Percentiles rank a stretch among this genome's conserved stretches.
Evolutionary conservation across 768 basidiomycete genomes (phyloP).

Genomic region (Hygrophorus pudorinus): DNA sequence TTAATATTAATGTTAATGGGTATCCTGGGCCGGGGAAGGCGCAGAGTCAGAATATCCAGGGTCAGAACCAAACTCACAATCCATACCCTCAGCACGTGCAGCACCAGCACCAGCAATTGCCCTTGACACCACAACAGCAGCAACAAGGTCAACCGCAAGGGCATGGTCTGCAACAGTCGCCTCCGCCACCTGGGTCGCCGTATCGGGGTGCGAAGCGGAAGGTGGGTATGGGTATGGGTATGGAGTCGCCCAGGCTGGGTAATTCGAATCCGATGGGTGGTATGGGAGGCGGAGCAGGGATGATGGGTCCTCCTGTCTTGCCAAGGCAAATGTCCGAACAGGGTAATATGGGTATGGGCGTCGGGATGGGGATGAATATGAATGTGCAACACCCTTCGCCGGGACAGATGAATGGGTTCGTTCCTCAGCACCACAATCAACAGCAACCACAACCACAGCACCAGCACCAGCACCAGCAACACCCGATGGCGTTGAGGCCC

Average conservation of each 20-base stretch:
- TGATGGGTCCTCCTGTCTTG: background rate
- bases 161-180: conserved; percentile 7
- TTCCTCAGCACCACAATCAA: background rate
- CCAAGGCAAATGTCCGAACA: background rate
- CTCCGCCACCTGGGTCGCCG: conserved; percentile 10
- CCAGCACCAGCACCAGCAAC: conserved; percentile 11
- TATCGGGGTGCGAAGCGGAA: conserved; percentile 6
- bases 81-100: background rate
- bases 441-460: conserved; percentile 8
- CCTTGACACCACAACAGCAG: background rate
- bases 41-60: background rate
- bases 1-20: background rate
- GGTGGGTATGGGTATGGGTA: conserved; percentile 2
- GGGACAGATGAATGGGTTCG: background rate
- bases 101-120: background rate
- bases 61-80: background rate
- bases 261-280: background rate
- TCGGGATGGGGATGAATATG: conserved; percentile 2
- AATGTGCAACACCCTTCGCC: conserved; percentile 2
- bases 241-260: conserved; percentile 7
- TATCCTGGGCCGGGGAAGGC: background rate
- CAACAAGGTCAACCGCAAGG: conserved; percentile 1
- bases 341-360: conserved; percentile 4
- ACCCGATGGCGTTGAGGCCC: conserved; percentile 3
- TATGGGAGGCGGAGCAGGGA: background rate